Conservation (phyloP, 371 early-diverging fungal species). For the Paraphysoderma sedebokerense region DNA sequence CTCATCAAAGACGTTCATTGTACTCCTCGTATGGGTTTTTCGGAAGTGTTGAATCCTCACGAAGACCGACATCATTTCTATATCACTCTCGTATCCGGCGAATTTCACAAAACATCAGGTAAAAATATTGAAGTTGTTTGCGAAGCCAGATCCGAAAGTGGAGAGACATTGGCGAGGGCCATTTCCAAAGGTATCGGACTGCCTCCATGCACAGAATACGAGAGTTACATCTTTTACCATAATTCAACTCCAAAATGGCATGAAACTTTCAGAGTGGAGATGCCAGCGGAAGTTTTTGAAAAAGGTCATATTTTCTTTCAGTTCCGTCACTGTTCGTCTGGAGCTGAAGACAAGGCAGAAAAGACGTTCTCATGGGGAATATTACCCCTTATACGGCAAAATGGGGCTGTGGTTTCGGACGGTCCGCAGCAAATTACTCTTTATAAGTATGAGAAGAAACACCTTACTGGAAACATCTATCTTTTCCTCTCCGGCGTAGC, state of each 20-base stretch:
- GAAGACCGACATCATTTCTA: constrained; percentile 45
- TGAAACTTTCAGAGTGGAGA: constrained; percentile 21
- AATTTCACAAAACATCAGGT: neutral
- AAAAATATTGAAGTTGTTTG: neutral
- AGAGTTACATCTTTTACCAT: constrained; percentile 20
- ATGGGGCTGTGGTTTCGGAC: constrained; percentile 41
- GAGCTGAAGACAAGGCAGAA: neutral
- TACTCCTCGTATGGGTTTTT: constrained; percentile 40
- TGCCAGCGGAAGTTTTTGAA: constrained; percentile 13
- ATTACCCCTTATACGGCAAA: constrained; percentile 35
- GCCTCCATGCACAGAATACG: constrained; percentile 2
- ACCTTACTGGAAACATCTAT: constrained; percentile 22
- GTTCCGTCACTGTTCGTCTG: constrained; percentile 10
- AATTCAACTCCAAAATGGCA: constrained; percentile 14
- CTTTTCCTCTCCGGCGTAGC: constrained; percentile 13
- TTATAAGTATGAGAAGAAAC: constrained; percentile 41
- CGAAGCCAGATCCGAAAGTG: neutral
- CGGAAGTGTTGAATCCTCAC: constrained; percentile 40
- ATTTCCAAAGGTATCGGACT: neutral
- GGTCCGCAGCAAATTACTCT: constrained; percentile 34
- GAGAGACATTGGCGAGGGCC: neutral
- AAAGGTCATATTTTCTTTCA: constrained; percentile 16
- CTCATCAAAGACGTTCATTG: neutral
- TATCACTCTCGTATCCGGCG: constrained; percentile 22
- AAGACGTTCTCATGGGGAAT: constrained; percentile 23